These are phyloP conservation scores for Cyclotella cryptica DNA, from an alignment of 108 stramenopile species.

Conservation along the genomic window DNA sequence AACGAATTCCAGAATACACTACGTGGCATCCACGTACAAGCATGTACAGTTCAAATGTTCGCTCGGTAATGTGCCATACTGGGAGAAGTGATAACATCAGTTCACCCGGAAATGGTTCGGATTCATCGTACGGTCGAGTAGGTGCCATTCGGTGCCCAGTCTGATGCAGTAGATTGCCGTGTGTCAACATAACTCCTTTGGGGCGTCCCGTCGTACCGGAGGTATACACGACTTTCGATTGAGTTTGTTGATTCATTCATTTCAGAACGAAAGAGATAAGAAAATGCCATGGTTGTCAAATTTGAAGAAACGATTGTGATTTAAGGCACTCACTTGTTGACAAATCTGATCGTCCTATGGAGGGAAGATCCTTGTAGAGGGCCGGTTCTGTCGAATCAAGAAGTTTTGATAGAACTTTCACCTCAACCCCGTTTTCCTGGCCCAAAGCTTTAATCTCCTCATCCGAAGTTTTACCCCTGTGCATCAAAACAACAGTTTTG, in stretches of 20 bases:
- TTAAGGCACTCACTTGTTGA: conserved; percentile 73
- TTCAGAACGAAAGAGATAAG: neutral
- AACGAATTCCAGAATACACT: conserved; percentile 90
- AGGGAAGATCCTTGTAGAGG: conserved; percentile 45
- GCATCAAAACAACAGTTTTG: conserved; percentile 75
- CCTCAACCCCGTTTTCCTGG: conserved; percentile 56
- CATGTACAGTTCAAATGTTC: conserved; percentile 92
- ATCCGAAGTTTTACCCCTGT: conserved; percentile 66
- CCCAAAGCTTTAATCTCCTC: conserved; percentile 67
- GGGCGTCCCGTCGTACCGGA: conserved; percentile 96
- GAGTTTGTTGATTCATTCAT: neutral
- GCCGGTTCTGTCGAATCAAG: conserved; percentile 49
- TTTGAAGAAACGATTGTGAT: conserved; percentile 3
- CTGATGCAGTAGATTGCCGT: conserved; percentile 95
- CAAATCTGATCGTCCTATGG: conserved; percentile 69
- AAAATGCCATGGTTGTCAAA: neutral
- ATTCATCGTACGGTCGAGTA: conserved; percentile 70
- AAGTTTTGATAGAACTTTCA: conserved; percentile 68
- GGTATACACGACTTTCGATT: conserved; percentile 82
- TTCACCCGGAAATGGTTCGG: conserved; percentile 87
- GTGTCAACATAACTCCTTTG: conserved; percentile 98
- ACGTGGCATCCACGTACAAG: conserved; percentile 81
- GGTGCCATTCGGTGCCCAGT: conserved; percentile 76
- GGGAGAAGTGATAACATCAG: conserved; percentile 87
- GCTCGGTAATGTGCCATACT: conserved; percentile 93